Percentiles rank a stretch among this genome's conserved stretches.
phyloP scores from a whole-genome alignment of 345 rosid genomes.

The Sonneratia alba region DNA sequence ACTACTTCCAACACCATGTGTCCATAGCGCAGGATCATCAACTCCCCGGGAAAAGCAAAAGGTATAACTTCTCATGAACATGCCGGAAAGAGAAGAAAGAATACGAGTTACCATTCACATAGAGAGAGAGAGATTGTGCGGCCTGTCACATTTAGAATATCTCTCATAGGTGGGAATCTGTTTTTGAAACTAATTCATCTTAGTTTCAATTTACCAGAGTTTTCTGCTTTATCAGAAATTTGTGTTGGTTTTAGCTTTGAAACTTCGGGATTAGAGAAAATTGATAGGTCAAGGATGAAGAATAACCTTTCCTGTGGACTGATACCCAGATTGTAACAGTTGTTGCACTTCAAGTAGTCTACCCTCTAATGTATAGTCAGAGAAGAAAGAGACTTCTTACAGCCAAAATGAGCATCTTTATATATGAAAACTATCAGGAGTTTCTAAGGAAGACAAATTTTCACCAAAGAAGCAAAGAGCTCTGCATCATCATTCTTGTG shows the following conservation, averaged over 20 bases:
- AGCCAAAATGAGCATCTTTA: no score
- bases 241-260: background rate
- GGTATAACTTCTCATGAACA: background rate
- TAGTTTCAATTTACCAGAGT: background rate
- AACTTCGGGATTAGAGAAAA: background rate
- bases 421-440: background rate
- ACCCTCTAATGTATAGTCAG: conserved; percentile 45
- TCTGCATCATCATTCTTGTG: conserved; percentile 74
- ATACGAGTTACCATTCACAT: conserved; percentile 72
- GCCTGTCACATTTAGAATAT: conserved; percentile 68
- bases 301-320: conserved; percentile 55
- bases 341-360: conserved; percentile 93
- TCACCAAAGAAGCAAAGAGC: conserved; percentile 85
- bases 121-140: conserved; percentile 74
- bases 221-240: background rate
- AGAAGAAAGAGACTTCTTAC: background rate
- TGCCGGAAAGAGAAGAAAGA: background rate
- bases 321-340: conserved; percentile 86
- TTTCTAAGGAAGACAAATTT: conserved; percentile 17
- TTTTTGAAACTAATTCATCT: conserved; percentile 13
- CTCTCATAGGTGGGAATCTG: conserved; percentile 94
- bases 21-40: conserved; percentile 93
- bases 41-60: conserved; percentile 50
- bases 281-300: conserved; percentile 9
- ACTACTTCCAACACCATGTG: conserved; percentile 79